Evolutionary conservation across 352 stramenopile species (phyloP), one percentile per base, ranked within the genome.

Genomic region (Thraustochytrium sp.): DNA sequence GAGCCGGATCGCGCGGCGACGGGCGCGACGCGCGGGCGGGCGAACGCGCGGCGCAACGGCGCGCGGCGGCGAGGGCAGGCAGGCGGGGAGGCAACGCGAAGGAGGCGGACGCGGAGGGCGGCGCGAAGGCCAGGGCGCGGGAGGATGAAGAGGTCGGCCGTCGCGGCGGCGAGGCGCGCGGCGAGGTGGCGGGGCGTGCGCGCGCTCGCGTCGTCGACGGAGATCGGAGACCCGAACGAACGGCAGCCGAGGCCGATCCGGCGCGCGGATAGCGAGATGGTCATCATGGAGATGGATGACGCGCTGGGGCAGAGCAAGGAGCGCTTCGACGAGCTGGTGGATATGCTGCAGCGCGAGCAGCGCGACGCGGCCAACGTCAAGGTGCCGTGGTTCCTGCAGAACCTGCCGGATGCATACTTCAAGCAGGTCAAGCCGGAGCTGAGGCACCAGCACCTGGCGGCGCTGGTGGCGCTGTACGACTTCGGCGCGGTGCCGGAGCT

Each of bases 351-450:
- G 55, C 34, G 62, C 34, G 55, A 82, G 56, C 56, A 84, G n/a
- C 37, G 61, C 29, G 62, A 80, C 23, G 75, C 75, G 3, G 55
- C 62, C 44, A 46, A 82, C 26, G 75, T 62, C 55, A 84, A 80
- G 49, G 62, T 84, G 23, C 75, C 75, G 4, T 94, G 91, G 91
- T 94, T 94, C 82, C 82, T 94, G 38, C 87, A 92, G 68, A 93
- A 93, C 89, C 94, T 94, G 91, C 91, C 91, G 31, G 88, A 88
- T 21, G 85, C 91, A 16, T 94, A 94, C 89, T 94, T 94, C 82
- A 90, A 90, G 80, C 90, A 91, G 64, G 92, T 94, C 82, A 85
- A 87, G 29, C 55, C 75, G 4, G 75, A 83, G 23, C 55, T 75
- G n/a, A 29, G 75, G 13, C 26, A 82, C 16, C 55, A 84, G 75